These are phyloP conservation scores for Coemansia sp. DNA, from an alignment of 192 early-diverging fungal genomes.

Conservation along the genomic window DNA sequence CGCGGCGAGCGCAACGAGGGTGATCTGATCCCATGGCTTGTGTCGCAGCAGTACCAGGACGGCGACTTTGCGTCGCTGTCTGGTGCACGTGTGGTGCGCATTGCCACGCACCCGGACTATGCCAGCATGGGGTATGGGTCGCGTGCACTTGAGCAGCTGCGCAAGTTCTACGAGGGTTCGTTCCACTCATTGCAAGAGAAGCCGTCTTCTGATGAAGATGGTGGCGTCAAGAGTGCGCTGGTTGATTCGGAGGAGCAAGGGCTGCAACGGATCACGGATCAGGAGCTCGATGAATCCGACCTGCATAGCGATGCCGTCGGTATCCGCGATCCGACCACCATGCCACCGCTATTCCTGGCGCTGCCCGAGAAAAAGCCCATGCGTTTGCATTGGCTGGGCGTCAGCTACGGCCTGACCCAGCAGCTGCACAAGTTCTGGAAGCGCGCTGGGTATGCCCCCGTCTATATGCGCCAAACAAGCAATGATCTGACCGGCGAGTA, in stretches of 20 bases:
- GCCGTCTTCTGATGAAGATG: conserved; percentile 31
- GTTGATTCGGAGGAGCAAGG: conserved; percentile 55
- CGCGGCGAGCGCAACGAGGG: conserved; percentile 85
- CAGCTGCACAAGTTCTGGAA: conserved; percentile 97
- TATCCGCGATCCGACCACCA: conserved; percentile 81
- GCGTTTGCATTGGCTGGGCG: conserved; percentile 92
- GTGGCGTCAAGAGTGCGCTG: conserved; percentile 53
- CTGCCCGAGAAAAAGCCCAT: conserved; percentile 78
- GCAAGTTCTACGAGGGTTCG: conserved; percentile 84
- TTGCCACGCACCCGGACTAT: conserved; percentile 98
- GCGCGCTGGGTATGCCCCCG: conserved; percentile 80
- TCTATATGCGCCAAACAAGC: conserved; percentile 94
- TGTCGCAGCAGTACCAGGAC: conserved; percentile 94
- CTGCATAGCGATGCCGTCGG: conserved; percentile 75
- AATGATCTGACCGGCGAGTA: conserved; percentile 98
- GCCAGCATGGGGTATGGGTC: conserved; percentile 96
- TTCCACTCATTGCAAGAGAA: conserved; percentile 62
- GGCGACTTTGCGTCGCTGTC: conserved; percentile 93
- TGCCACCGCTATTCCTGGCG: conserved; percentile 91
- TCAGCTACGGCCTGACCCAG: conserved; percentile 90
- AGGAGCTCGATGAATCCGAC: conserved; percentile 57
- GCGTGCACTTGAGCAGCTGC: conserved; percentile 83
- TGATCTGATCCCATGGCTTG: conserved; percentile 97
- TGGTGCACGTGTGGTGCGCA: conserved; percentile 94
- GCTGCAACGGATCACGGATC: conserved; percentile 59